These are phyloP conservation scores for Enterospora canceri DNA, from an alignment of 371 early-diverging fungal genomes.

Conservation along the genomic window DNA sequence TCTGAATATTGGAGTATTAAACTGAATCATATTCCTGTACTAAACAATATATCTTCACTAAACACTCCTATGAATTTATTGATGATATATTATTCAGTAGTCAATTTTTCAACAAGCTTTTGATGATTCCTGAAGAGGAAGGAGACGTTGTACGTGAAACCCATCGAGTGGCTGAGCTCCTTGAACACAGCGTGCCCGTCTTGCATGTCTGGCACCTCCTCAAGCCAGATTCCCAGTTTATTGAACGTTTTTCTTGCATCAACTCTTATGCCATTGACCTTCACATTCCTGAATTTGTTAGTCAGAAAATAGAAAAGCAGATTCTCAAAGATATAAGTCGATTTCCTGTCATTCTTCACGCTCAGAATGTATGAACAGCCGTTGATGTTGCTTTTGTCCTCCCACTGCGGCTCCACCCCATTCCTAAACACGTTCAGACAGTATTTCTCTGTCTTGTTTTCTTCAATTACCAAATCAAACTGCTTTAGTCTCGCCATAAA, in stretches of 20 bases:
- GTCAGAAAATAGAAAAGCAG: slow-evolving; percentile 36
- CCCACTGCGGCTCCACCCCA: slow-evolving; percentile 56
- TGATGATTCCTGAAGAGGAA: slow-evolving; percentile 49
- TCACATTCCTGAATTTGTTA: slow-evolving; percentile 39
- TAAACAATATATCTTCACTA: no score
- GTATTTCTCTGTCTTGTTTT: slow-evolving; percentile 9
- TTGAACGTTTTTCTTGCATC: slow-evolving; percentile 43
- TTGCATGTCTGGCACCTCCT: slow-evolving; percentile 23
- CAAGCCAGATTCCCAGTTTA: slow-evolving; percentile 53
- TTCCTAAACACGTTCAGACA: slow-evolving; percentile 55
- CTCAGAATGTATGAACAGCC: slow-evolving; percentile 54
- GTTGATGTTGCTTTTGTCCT: slow-evolving; percentile 52
- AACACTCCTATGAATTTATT: not conserved
- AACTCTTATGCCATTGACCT: slow-evolving; percentile 52
- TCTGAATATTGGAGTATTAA: no score
- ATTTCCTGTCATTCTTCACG: slow-evolving; percentile 37
- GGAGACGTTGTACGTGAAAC: slow-evolving; percentile 37
- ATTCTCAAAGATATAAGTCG: slow-evolving; percentile 49
- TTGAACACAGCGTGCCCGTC: slow-evolving; percentile 31
- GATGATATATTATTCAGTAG: not conserved
- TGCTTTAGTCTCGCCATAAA: slow-evolving; percentile 25
- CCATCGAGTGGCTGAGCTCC: slow-evolving; percentile 47
- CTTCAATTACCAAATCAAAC: slow-evolving; percentile 10
- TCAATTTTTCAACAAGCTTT: slow-evolving; percentile 14
- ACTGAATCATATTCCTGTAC: no score